Evolutionary conservation across 2,329 filamentous ascomycete genomes (phyloP).

Genomic region (Alternaria postmessia): DNA sequence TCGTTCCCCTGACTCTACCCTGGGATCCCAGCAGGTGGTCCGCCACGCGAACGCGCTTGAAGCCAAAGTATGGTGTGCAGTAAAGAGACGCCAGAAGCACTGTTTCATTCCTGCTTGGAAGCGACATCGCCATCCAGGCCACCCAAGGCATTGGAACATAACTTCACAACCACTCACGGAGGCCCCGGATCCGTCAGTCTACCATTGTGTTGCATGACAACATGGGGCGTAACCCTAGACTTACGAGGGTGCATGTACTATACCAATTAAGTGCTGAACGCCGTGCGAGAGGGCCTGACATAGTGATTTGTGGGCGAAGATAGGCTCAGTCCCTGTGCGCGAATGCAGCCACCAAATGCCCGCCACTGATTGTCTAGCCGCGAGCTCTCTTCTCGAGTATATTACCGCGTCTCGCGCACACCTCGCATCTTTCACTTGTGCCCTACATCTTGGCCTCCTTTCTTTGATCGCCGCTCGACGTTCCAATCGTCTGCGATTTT

Average conservation of each 20-base stretch:
- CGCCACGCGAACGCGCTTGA: not conserved
- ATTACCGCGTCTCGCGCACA: not conserved
- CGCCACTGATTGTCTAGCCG: not conserved
- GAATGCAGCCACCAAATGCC: not conserved
- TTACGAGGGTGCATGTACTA: not conserved
- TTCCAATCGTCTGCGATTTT: not conserved
- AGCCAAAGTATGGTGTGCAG: not conserved
- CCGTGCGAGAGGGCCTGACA: slow-evolving; percentile 2
- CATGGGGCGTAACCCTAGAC: not conserved
- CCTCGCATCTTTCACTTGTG: not conserved
- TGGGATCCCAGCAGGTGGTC: not conserved
- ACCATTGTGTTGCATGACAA: not conserved
- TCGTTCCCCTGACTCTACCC: not conserved
- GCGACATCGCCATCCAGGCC: not conserved
- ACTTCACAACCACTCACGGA: not conserved
- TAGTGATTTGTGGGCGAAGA: not conserved
- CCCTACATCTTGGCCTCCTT: not conserved
- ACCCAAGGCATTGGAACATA: not conserved
- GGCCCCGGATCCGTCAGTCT: slow-evolving; percentile 1
- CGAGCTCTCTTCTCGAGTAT: not conserved
- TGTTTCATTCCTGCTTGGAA: not conserved
- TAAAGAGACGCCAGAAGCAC: not conserved
- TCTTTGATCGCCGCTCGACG: not conserved
- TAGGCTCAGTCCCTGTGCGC: slow-evolving; percentile 1
- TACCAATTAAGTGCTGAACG: not conserved